phyloP scores from a whole-genome alignment of 345 rosid species.

The Theobroma cacao region DNA sequence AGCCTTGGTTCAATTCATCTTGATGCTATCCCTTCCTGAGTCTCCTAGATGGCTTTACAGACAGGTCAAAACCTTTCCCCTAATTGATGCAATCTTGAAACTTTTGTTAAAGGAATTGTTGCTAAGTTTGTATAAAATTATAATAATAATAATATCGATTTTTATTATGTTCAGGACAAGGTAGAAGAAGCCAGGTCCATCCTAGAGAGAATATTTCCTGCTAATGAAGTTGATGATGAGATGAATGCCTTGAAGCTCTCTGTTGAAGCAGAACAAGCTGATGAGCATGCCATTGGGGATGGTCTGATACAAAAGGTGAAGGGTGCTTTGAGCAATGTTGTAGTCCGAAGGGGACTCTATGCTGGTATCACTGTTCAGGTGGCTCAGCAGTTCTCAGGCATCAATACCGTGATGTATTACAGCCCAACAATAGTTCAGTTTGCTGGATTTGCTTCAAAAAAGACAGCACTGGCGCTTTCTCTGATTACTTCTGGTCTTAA shows the following conservation, averaged over 20 bases:
- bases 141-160: not conserved
- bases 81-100: not conserved
- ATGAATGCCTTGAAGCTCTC: conserved; percentile 46
- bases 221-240: conserved; percentile 57
- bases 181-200: conserved; percentile 57
- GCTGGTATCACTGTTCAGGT: conserved; percentile 84
- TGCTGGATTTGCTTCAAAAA: conserved; percentile 80
- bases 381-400: conserved; percentile 87
- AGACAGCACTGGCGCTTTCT: conserved; percentile 74
- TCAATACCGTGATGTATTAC: conserved; percentile 88
- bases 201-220: conserved; percentile 56
- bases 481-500: conserved; percentile 84
- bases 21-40: conserved; percentile 70
- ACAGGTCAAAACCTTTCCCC: conserved; percentile 25
- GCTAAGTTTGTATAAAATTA: not conserved
- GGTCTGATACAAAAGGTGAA: conserved; percentile 45
- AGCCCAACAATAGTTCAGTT: conserved; percentile 82
- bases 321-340: conserved; percentile 48
- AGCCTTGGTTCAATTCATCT: conserved; percentile 52
- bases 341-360: conserved; percentile 67
- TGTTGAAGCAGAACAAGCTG: conserved; percentile 52
- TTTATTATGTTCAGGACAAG: conserved; percentile 28
- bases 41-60: conserved; percentile 86
- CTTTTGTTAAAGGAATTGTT: not conserved
- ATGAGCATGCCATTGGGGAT: conserved; percentile 44